Evolutionary conservation across 768 basidiomycete species (phyloP).

Genomic region (Mycena latifolia): DNA sequence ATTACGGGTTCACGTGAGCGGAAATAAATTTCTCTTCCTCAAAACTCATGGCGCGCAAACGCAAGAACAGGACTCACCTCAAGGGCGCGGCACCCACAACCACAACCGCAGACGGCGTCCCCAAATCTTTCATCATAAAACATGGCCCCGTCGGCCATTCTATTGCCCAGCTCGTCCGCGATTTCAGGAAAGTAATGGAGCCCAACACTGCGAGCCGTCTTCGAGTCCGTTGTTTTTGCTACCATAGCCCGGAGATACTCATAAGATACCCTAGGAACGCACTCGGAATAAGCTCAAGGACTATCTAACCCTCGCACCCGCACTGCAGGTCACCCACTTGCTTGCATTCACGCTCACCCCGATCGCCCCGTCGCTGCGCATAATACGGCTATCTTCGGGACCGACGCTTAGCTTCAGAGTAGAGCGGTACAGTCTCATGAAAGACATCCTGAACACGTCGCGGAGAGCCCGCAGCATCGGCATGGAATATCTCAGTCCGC

Average conservation of each 20-base stretch:
- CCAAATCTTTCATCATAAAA: conserved; percentile 97
- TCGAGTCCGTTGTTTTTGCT: conserved; percentile 63
- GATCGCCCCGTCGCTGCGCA: conserved; percentile 86
- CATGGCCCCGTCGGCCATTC: conserved; percentile 94
- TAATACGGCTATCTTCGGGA: conserved; percentile 89
- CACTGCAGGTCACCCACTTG: conserved; percentile 91
- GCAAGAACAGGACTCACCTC: conserved; percentile 87
- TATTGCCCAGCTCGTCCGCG: conserved; percentile 89
- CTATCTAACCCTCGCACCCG: conserved; percentile 91
- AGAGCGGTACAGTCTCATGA: conserved; percentile 92
- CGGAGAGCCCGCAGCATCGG: conserved; percentile 81
- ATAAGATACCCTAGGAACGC: conserved; percentile 75
- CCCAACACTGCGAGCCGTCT: conserved; percentile 96
- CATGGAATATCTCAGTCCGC: conserved; percentile 92
- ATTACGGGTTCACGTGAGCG: too few relatives aligned
- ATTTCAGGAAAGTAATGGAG: conserved; percentile 96
- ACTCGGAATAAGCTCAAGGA: conserved; percentile 93
- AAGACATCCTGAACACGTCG: conserved; percentile 79
- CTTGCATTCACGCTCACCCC: conserved; percentile 92
- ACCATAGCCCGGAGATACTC: background rate
- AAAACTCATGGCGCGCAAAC: conserved; percentile 75
- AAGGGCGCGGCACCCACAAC: conserved; percentile 62
- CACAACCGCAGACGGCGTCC: conserved; percentile 52
- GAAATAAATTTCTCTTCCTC: background rate
- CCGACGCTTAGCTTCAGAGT: conserved; percentile 95